phyloP scores from a whole-genome alignment of 1,139 yeast species.

The Saccharomyces hybrid region DNA sequence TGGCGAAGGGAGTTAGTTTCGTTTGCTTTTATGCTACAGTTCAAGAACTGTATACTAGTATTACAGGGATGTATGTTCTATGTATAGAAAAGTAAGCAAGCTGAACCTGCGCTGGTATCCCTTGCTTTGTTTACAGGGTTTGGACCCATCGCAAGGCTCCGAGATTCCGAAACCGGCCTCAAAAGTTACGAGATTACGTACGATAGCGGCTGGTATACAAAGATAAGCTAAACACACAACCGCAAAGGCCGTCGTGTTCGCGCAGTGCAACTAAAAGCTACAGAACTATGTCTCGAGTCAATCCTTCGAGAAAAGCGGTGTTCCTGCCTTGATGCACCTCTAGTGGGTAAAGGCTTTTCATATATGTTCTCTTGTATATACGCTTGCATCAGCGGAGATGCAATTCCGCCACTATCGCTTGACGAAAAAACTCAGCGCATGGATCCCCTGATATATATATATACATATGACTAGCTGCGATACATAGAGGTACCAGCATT shows the following conservation, averaged over 20 bases:
- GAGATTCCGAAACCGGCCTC: conserved; percentile 1
- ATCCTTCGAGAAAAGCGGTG: neutral
- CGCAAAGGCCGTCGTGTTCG: neutral
- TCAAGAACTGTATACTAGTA: neutral
- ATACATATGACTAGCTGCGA: neutral
- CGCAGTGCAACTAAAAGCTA: neutral
- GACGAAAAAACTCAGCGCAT: neutral
- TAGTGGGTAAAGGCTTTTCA: neutral
- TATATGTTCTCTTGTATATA: neutral
- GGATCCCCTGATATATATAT: neutral
- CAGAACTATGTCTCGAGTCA: neutral
- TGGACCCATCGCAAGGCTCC: neutral
- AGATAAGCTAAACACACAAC: neutral
- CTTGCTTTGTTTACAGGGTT: neutral
- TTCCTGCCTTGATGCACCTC: neutral
- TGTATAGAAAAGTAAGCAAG: neutral
- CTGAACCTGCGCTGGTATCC: neutral
- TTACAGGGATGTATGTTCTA: neutral
- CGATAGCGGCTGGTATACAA: neutral
- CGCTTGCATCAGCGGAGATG: neutral
- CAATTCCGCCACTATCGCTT: neutral
- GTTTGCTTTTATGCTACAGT: neutral
- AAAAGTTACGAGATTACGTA: neutral
- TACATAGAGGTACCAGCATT: neutral
- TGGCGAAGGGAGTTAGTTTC: neutral